Base-by-base conservation (phyloP, 2,329 filamentous ascomycete species). In the Eutypella sp. region DNA sequence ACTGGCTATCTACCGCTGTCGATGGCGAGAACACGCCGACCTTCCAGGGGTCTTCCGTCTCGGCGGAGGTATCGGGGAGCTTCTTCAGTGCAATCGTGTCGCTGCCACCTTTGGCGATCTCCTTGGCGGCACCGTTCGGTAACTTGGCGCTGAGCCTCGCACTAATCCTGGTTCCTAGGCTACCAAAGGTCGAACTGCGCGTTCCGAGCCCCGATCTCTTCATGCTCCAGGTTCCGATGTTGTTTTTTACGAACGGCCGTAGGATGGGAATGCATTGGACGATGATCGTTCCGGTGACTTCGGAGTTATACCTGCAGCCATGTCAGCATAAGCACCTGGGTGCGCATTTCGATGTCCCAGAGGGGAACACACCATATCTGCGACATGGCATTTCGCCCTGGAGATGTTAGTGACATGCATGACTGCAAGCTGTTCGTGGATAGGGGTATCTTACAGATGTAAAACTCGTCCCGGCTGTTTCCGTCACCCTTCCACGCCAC, bases 241-340 rank as follows among this genome's bases (percentile, higher is more conserved):
- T 58, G 25, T 72, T 67, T 37, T 66, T 63, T 34, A 78, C 50
- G 18, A 78, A 66, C 0, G 74, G 72, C 9, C 75, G 68, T 7
- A 78, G 54, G 15, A 78, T 69, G 2, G 75, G 75, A 3, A 78
- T 71, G 48, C 72, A 78, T 52, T 77, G 74, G 4, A 77, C 75
- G 37, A 78, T 76, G 51, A 78, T 75, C 22, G 75, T 78, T 44
- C 74, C 74, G 8, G 72, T 67, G 44, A 77, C 64, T 57, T 78
- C 75, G 15, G 73, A 74, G 0, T 72, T 75, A 57, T 75, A 70
- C 61, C 63, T 60, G 29, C 18, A 15, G 23, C 33, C 11, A 40
- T 44, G 13, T 41, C 23, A 44, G 43, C 27, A 13, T 34, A 25
- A 29, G 9, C 13, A 19, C 16, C 11, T 27, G 19, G 8, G 23